A percentile compares a stretch with the other conserved stretches of the same genome.
Conservation (phyloP, 2,329 filamentous ascomycete genomes). For the Neurospora sp. region DNA sequence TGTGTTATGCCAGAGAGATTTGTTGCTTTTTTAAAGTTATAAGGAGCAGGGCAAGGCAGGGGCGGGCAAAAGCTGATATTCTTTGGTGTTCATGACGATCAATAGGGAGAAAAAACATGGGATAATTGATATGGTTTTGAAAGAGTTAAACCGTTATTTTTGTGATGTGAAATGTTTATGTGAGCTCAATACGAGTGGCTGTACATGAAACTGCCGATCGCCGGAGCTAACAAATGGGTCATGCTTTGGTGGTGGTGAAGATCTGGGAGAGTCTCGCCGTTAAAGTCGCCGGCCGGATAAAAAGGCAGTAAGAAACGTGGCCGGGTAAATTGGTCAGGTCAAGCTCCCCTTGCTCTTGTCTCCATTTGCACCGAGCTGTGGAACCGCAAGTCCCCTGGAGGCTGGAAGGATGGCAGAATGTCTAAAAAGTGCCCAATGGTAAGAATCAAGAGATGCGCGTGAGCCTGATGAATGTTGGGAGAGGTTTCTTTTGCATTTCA, state of each 20-base stretch:
- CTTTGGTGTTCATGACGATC: background rate
- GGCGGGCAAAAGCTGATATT: background rate
- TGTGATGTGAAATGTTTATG: background rate
- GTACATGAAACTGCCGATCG: background rate
- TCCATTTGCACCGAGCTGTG: background rate
- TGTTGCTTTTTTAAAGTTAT: background rate
- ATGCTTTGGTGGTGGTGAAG: background rate
- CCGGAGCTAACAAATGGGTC: background rate
- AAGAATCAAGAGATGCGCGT: background rate
- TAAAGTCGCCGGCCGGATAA: background rate
- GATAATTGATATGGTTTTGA: background rate
- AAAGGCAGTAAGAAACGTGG: background rate
- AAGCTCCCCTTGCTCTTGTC: background rate
- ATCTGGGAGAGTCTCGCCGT: background rate
- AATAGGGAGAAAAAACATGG: background rate
- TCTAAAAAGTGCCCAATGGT: background rate
- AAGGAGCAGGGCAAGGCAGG: background rate
- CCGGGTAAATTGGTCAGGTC: background rate
- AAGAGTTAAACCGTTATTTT: background rate
- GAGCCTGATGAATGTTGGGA: background rate
- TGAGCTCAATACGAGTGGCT: background rate
- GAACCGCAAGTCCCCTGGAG: background rate
- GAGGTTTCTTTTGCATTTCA: background rate
- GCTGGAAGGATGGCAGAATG: background rate
- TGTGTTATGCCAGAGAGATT: background rate